These are phyloP conservation scores for Gliomastix tumulicola DNA, from an alignment of 2,329 filamentous ascomycete genomes.

Conservation along the genomic window DNA sequence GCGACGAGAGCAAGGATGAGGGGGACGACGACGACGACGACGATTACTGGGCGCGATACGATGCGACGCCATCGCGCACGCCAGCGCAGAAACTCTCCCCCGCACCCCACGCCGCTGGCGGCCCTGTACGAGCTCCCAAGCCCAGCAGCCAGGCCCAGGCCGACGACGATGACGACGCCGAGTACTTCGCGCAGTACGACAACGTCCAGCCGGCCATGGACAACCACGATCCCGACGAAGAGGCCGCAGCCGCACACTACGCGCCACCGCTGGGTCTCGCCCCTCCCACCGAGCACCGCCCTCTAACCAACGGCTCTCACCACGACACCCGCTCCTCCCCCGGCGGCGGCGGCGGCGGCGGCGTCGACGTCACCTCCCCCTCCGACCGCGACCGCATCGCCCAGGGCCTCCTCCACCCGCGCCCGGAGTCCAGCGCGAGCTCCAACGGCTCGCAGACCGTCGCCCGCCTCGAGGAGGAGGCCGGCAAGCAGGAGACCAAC, in stretches of 20 bases:
- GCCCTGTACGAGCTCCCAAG: constrained; percentile 13
- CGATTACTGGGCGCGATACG: constrained; percentile 75
- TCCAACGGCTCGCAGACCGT: constrained; percentile 50
- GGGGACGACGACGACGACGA: constrained; percentile 59
- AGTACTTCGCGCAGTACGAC: constrained; percentile 72
- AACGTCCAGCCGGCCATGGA: constrained; percentile 76
- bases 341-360: background rate
- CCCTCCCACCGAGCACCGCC: background rate
- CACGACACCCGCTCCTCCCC: constrained; percentile 1
- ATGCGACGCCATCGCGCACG: constrained; percentile 60
- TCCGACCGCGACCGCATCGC: constrained; percentile 3
- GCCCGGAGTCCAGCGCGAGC: constrained; percentile 51
- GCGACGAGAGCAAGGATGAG: constrained; percentile 7
- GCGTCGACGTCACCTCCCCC: background rate
- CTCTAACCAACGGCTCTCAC: background rate
- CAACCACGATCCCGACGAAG: constrained; percentile 73
- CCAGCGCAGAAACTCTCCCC: constrained; percentile 57
- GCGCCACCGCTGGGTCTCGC: constrained; percentile 23
- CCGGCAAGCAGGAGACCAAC: constrained; percentile 50
- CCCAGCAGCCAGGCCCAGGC: constrained; percentile 19
- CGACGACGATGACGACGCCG: constrained; percentile 63
- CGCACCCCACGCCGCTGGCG: constrained; percentile 36
- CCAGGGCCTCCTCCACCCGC: constrained; percentile 46
- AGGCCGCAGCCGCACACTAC: constrained; percentile 22
- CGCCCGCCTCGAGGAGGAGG: constrained; percentile 52